Evolutionary conservation across 2,329 filamentous ascomycete species (phyloP).

Genomic region (Botrytis elliptica): DNA sequence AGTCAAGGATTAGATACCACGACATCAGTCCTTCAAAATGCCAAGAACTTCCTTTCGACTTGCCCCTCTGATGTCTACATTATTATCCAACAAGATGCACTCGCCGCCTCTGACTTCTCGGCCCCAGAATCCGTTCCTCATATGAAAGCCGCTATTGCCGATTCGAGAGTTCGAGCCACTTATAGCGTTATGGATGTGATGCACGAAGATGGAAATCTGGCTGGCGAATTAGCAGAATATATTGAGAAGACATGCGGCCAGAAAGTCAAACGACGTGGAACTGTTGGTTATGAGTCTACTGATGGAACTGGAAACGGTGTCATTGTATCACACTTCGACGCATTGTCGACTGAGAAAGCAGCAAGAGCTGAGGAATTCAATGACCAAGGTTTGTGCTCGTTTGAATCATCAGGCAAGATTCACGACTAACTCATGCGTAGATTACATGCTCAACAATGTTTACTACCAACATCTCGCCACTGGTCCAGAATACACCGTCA

Average conservation of each 20-base stretch:
- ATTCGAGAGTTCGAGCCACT: slow-evolving; percentile 26
- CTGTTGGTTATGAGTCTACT: slow-evolving; percentile 42
- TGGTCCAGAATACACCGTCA: slow-evolving; percentile 62
- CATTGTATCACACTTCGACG: neutral
- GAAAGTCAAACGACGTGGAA: slow-evolving; percentile 10
- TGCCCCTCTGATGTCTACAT: slow-evolving; percentile 78
- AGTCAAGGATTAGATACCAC: slow-evolving; percentile 28
- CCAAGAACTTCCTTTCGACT: slow-evolving; percentile 51
- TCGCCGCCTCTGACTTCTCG: slow-evolving; percentile 68
- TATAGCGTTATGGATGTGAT: slow-evolving; percentile 56
- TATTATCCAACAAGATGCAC: slow-evolving; percentile 72
- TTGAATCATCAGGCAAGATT: neutral
- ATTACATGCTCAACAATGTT: slow-evolving; percentile 26
- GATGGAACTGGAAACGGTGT: slow-evolving; percentile 40
- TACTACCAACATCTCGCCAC: slow-evolving; percentile 41
- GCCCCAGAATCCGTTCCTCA: slow-evolving; percentile 49
- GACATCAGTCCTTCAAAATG: slow-evolving; percentile 26
- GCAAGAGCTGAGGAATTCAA: slow-evolving; percentile 47
- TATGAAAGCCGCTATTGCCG: slow-evolving; percentile 41
- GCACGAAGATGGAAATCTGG: slow-evolving; percentile 42
- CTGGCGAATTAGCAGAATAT: slow-evolving; percentile 45
- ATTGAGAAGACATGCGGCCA: slow-evolving; percentile 49
- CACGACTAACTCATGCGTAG: slow-evolving; percentile 26
- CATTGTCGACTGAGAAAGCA: neutral
- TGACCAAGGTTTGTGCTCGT: slow-evolving; percentile 46